phyloP scores from a whole-genome alignment of 192 early-diverging fungal genomes.

The Coemansia sp. region DNA sequence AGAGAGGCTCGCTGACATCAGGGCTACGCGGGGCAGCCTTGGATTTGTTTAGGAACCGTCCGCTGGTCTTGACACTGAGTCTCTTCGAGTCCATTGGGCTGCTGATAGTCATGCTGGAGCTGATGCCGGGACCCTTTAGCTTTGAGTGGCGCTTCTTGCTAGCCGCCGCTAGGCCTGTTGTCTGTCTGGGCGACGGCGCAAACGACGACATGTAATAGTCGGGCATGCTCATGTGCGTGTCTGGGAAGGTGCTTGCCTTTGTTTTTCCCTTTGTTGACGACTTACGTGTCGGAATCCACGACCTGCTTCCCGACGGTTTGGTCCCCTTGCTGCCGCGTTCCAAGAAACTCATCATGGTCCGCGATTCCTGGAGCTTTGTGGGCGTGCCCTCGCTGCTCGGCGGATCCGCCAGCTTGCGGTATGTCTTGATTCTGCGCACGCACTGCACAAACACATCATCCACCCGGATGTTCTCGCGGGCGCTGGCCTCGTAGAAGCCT shows the following conservation, averaged over 20 bases:
- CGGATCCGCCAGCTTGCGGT: constrained; percentile 17
- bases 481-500: constrained; percentile 87
- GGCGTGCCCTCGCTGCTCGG: constrained; percentile 4
- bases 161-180: not conserved
- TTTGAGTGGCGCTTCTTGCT: constrained; percentile 7
- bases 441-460: constrained; percentile 92
- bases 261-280: constrained; percentile 8
- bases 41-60: not conserved
- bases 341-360: constrained; percentile 1
- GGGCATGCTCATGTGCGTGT: constrained; percentile 29
- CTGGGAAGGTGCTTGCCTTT: not conserved
- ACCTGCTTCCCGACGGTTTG: constrained; percentile 19
- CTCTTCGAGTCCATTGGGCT: constrained; percentile 8
- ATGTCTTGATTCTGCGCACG: constrained; percentile 75
- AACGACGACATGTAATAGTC: constrained; percentile 29
- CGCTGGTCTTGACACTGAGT: not conserved
- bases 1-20: not conserved
- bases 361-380: not conserved
- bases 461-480: constrained; percentile 82
- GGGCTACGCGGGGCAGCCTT: not conserved
- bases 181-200: not conserved
- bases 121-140: not conserved
- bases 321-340: constrained; percentile 7
- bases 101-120: not conserved
- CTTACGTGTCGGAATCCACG: constrained; percentile 35